Conservation (phyloP, 805 yeast species). For the Saturnispora kantuleensis region DNA sequence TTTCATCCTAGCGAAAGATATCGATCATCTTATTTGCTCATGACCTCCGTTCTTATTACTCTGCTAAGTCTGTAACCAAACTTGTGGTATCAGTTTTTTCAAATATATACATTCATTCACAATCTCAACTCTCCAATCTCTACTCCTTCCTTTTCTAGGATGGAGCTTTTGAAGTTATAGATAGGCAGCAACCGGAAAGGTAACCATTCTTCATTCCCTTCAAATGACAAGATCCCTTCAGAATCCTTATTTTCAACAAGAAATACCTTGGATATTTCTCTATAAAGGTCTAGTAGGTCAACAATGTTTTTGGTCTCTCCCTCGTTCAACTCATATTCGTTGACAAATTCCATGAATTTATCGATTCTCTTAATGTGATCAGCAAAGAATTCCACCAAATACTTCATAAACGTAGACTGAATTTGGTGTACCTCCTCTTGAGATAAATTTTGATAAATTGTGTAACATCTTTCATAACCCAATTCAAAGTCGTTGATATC, state of each 20-base stretch:
- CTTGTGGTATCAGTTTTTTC: not conserved
- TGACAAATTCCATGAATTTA: slow-evolving; percentile 11
- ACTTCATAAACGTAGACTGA: slow-evolving; percentile 9
- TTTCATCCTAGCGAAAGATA: not conserved
- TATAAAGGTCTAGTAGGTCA: slow-evolving; percentile 15
- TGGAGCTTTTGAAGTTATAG: slow-evolving; percentile 14
- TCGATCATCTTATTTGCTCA: not conserved
- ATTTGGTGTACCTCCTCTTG: slow-evolving; percentile 13
- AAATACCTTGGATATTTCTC: slow-evolving; percentile 11
- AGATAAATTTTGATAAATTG: slow-evolving; percentile 10
- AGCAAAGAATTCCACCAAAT: slow-evolving; percentile 11
- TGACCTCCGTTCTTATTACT: not conserved
- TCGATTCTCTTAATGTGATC: slow-evolving; percentile 9
- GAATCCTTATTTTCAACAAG: not conserved
- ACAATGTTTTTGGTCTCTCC: slow-evolving; percentile 14
- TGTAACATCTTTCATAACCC: slow-evolving; percentile 10
- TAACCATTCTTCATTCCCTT: slow-evolving; percentile 15
- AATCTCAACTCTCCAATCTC: slow-evolving; percentile 6
- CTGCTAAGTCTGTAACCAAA: too few relatives aligned
- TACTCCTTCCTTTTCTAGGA: slow-evolving; percentile 5
- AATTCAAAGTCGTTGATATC: slow-evolving; percentile 1
- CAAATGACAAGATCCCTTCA: not conserved
- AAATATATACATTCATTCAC: not conserved
- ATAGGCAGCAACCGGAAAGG: slow-evolving; percentile 18
- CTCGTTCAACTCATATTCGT: slow-evolving; percentile 15